Conservation (phyloP, 2,329 filamentous ascomycete genomes). For the Aspergillus piperis region DNA sequence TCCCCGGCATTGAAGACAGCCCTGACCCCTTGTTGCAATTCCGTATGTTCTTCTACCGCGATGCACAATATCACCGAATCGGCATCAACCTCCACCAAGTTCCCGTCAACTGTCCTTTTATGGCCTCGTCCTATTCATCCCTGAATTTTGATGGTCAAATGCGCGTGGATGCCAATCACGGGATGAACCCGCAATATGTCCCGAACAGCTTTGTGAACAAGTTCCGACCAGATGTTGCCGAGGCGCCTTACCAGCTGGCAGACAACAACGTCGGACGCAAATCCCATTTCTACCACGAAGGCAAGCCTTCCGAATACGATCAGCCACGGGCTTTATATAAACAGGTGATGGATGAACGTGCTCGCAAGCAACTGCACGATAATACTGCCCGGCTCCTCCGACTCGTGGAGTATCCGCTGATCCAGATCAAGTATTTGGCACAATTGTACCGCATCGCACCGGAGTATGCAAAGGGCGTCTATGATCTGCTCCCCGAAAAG, state of each 20-base stretch:
- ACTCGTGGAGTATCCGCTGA: conserved; percentile 46
- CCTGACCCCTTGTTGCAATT: conserved; percentile 53
- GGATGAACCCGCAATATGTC: conserved; percentile 53
- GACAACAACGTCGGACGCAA: conserved; percentile 55
- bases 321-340: conserved; percentile 54
- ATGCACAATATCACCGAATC: conserved; percentile 55
- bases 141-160: conserved; percentile 54
- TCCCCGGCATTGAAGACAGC: conserved; percentile 54
- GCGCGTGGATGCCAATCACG: conserved; percentile 51
- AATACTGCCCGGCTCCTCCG: conserved; percentile 53
- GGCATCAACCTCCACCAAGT: conserved; percentile 56
- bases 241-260: conserved; percentile 52
- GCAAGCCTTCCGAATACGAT: conserved; percentile 54
- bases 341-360: conserved; percentile 50
- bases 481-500: conserved; percentile 47
- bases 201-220: conserved; percentile 56
- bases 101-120: conserved; percentile 48
- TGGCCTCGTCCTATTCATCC: conserved; percentile 49
- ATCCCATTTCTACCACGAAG: conserved; percentile 58
- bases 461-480: conserved; percentile 52
- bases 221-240: conserved; percentile 54
- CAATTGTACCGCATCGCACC: conserved; percentile 54
- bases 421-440: conserved; percentile 55
- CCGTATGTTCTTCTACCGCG: conserved; percentile 53
- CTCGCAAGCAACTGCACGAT: conserved; percentile 48